phyloP scores from a whole-genome alignment of 257 asterid species.

The Datura wrightii region DNA sequence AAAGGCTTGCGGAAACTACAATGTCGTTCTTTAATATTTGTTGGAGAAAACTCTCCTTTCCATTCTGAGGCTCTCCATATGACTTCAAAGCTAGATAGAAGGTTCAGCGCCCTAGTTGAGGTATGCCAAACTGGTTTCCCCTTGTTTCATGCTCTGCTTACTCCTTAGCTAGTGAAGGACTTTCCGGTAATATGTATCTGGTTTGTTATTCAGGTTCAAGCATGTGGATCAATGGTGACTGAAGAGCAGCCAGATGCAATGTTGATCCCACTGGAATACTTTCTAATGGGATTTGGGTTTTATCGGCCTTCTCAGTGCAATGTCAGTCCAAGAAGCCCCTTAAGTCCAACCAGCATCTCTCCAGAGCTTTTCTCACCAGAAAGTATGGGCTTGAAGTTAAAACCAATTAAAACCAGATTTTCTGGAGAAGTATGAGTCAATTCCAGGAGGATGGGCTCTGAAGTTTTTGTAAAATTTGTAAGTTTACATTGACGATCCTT shows the following conservation, averaged over 20 bases:
- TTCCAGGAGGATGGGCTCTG: background rate
- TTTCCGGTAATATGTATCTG: background rate
- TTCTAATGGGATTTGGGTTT: slow-evolving; percentile 67
- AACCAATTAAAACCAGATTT: slow-evolving; percentile 63
- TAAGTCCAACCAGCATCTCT: slow-evolving; percentile 67
- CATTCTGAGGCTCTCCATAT: slow-evolving; percentile 67
- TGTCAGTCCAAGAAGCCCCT: slow-evolving; percentile 74
- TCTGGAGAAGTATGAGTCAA: slow-evolving; percentile 35
- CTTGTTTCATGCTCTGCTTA: background rate
- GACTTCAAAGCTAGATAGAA: slow-evolving; percentile 68
- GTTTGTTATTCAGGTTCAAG: slow-evolving; percentile 54
- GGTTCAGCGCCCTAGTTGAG: slow-evolving; percentile 72
- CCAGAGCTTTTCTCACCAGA: slow-evolving; percentile 79
- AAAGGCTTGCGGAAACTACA: slow-evolving; percentile 54
- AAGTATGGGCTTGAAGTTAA: slow-evolving; percentile 75
- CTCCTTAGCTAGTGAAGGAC: background rate
- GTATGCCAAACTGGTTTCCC: slow-evolving; percentile 37
- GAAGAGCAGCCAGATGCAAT: slow-evolving; percentile 77
- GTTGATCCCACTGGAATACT: slow-evolving; percentile 67
- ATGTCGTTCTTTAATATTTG: slow-evolving; percentile 63
- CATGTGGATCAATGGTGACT: slow-evolving; percentile 72
- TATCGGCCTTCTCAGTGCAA: slow-evolving; percentile 56
- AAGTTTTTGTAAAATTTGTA: slow-evolving; percentile 34
- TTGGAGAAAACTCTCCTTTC: slow-evolving; percentile 67
- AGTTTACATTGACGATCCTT: slow-evolving; percentile 20